Evolutionary conservation across 2,329 filamentous ascomycete species (phyloP).

Genomic region (Harringtonia lauricola): DNA sequence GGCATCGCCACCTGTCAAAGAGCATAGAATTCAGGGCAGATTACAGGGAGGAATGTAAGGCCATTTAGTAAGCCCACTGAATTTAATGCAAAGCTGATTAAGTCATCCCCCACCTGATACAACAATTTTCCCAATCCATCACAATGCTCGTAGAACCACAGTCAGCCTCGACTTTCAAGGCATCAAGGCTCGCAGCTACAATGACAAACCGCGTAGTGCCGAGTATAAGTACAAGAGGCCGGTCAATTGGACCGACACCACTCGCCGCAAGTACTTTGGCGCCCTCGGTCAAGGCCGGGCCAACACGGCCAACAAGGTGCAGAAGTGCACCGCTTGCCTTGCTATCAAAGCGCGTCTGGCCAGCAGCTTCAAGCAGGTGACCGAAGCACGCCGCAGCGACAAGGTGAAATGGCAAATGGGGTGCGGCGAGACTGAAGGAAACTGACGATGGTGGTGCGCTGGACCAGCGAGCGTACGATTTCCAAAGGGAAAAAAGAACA

Average conservation of each 20-base stretch:
- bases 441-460: too few relatives aligned
- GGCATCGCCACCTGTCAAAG: too few relatives aligned
- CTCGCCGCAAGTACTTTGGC: slow-evolving; percentile 10
- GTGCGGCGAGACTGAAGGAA: background rate
- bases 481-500: too few relatives aligned
- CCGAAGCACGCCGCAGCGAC: slow-evolving; percentile 5
- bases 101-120: too few relatives aligned
- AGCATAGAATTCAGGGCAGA: too few relatives aligned
- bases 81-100: too few relatives aligned
- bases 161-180: too few relatives aligned
- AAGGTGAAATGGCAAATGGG: slow-evolving; percentile 5
- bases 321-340: slow-evolving; percentile 7
- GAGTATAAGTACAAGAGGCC: slow-evolving; percentile 4
- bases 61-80: too few relatives aligned
- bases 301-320: slow-evolving; percentile 9
- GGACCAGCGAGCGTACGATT: too few relatives aligned
- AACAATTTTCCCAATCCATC: too few relatives aligned
- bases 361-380: background rate
- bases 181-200: slow-evolving; percentile 10
- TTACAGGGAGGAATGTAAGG: too few relatives aligned
- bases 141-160: too few relatives aligned
- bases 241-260: slow-evolving; percentile 9
- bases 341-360: slow-evolving; percentile 6
- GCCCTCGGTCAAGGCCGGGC: slow-evolving; percentile 7
- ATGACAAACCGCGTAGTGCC: slow-evolving; percentile 4